phyloP scores from a whole-genome alignment of 2,329 filamentous ascomycete species.

The Penicillium brasilianum region DNA sequence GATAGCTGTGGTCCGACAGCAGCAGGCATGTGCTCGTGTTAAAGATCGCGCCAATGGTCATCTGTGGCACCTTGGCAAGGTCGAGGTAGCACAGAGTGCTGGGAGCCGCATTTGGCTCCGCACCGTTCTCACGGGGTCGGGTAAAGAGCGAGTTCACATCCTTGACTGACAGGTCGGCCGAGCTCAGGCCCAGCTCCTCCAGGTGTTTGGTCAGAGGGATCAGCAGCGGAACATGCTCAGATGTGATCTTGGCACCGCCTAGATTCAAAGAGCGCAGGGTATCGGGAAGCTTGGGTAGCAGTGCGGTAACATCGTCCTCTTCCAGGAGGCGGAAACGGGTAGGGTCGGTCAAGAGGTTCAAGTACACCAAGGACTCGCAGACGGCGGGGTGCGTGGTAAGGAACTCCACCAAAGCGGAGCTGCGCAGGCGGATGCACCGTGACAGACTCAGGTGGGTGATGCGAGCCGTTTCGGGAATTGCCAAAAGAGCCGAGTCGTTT shows the following conservation, averaged over 20 bases:
- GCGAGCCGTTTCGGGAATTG: slow-evolving; percentile 71
- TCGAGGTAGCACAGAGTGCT: slow-evolving; percentile 73
- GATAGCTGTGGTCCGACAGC: slow-evolving; percentile 64
- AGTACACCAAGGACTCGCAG: slow-evolving; percentile 66
- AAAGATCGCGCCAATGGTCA: slow-evolving; percentile 63
- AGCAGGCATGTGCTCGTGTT: slow-evolving; percentile 61
- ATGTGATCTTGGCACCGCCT: slow-evolving; percentile 73
- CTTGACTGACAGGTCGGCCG: slow-evolving; percentile 64
- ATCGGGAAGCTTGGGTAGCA: slow-evolving; percentile 69
- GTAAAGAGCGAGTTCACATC: slow-evolving; percentile 70
- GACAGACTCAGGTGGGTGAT: slow-evolving; percentile 79
- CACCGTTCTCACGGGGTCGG: slow-evolving; percentile 34
- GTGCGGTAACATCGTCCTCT: slow-evolving; percentile 65
- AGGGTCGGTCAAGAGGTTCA: slow-evolving; percentile 75
- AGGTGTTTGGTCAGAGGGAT: slow-evolving; percentile 71
- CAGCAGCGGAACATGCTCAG: slow-evolving; percentile 67
- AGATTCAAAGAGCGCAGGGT: slow-evolving; percentile 76
- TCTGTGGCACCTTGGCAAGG: slow-evolving; percentile 69
- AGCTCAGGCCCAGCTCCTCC: slow-evolving; percentile 76
- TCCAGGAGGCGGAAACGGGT: slow-evolving; percentile 74
- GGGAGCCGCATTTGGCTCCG: slow-evolving; percentile 21
- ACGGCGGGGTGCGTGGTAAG: slow-evolving; percentile 73
- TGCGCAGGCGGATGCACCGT: slow-evolving; percentile 73
- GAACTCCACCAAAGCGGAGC: slow-evolving; percentile 71
- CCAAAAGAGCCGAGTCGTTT: slow-evolving; percentile 70